These are phyloP conservation scores for Durotheca rogersii DNA, from an alignment of 495 filamentous ascomycete species.

Conservation along the genomic window DNA sequence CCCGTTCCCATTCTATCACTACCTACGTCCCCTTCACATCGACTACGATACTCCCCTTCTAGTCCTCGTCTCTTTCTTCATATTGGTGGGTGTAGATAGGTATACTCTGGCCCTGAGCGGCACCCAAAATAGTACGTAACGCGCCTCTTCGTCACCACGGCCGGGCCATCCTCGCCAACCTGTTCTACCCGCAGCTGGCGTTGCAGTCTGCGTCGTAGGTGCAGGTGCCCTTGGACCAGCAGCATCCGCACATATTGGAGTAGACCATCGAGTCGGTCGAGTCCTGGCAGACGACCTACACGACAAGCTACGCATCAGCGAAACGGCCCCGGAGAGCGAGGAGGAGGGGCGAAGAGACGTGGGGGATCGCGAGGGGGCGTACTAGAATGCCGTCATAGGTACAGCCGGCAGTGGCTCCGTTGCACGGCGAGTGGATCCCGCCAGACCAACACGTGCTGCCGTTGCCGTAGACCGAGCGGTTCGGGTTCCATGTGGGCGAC, in stretches of 20 bases:
- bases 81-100: too few relatives aligned
- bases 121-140: too few relatives aligned
- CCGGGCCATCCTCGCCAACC: too few relatives aligned
- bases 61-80: too few relatives aligned
- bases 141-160: too few relatives aligned
- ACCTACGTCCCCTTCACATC: too few relatives aligned
- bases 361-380: background rate
- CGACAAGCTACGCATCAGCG: background rate
- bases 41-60: too few relatives aligned
- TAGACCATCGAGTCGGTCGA: conserved; percentile 12
- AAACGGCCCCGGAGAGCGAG: too few relatives aligned
- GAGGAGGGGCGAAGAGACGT: too few relatives aligned
- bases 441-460: conserved; percentile 17
- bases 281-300: conserved; percentile 20
- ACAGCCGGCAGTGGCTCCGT: conserved; percentile 12
- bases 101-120: too few relatives aligned
- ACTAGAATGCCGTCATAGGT: conserved; percentile 22
- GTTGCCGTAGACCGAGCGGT: background rate
- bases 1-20: too few relatives aligned
- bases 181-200: conserved; percentile 17
- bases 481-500: conserved; percentile 1
- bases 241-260: conserved; percentile 3
- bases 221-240: conserved; percentile 2
- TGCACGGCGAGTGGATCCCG: conserved; percentile 13
- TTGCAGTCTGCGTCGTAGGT: conserved; percentile 21